These are phyloP conservation scores for Ganoderma lingzhi DNA, from an alignment of 1,284 basidiomycete genomes.

Conservation along the genomic window DNA sequence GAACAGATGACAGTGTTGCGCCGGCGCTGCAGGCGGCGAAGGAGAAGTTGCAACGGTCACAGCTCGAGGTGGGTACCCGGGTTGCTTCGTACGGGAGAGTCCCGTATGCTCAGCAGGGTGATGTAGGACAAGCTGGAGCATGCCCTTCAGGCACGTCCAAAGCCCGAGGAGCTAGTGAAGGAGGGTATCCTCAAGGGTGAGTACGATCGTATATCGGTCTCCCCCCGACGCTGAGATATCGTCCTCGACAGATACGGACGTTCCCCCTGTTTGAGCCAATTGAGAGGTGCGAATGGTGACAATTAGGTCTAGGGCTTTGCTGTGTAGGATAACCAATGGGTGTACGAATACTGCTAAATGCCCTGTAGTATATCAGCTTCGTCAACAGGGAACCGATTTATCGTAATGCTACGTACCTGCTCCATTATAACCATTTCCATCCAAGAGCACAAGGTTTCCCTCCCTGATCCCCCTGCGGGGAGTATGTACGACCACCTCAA, in stretches of 20 bases:
- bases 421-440: not conserved
- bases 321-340: constrained; percentile 22
- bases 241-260: constrained; percentile 25
- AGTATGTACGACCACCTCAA: constrained; percentile 21
- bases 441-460: not conserved
- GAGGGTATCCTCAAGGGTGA: constrained; percentile 66
- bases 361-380: constrained; percentile 21
- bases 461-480: not conserved
- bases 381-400: constrained; percentile 8
- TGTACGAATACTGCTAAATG: constrained; percentile 25
- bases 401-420: not conserved
- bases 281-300: constrained; percentile 3
- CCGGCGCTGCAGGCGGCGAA: constrained; percentile 73
- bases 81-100: not conserved
- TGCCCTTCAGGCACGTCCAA: constrained; percentile 69
- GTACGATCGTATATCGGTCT: not conserved
- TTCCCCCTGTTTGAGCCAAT: constrained; percentile 29
- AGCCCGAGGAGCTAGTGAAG: constrained; percentile 74
- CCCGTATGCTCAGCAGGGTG: not conserved
- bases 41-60: constrained; percentile 70
- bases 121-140: constrained; percentile 74
- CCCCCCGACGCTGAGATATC: not conserved
- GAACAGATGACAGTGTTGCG: constrained; percentile 72
- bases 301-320: constrained; percentile 19
- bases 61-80: constrained; percentile 61